Base-by-base conservation (phyloP, 2,329 filamentous ascomycete species). In the Curvularia sp. region DNA sequence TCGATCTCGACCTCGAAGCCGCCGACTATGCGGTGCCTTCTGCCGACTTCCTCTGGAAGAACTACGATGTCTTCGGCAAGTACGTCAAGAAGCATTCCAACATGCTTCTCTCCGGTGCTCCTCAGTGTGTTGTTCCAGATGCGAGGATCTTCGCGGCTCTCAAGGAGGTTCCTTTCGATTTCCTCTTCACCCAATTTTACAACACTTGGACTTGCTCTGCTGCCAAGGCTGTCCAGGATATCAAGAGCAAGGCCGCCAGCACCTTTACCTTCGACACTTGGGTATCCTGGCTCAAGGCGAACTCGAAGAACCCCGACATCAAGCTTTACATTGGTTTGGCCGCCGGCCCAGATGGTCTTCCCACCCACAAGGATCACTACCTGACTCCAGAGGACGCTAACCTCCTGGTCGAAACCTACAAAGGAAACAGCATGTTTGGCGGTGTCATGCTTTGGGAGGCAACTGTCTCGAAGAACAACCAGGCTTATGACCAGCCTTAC, bases 391-490 rank as follows among this genome's bases (percentile, higher is more conserved):
- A 65, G 0, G 79, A 86, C 58, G 83, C 80, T 2, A 71, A 80
- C 53, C 65, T 68, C 2, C 63, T 87, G 52, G 72, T 86, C 24
- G 78, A 78, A 60, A 68, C 68, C 35, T 70, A 71, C 62, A 47
- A 62, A 43, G 43, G 31, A 15, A 68, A 75, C 1, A 55, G 75
- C 22, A 74, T 72, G 1, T 87, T 87, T 62, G 85, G 84, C 41
- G 86, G 86, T 74, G 77, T 86, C 41, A 87, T 87, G 85, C 70
- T 87, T 5, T 87, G 83, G 83, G 84, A 86, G 52, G 82, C 84
- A 5, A 84, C 82, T 1, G 77, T 77, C 10, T 80, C 80, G n/a
- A 71, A 78, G 12, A 74, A 75, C 52, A 85, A 85, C 66, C 55
- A 72, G 13, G 76, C 80, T 53, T 77, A 80, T 54, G 78, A 72